Evolutionary conservation across 768 basidiomycete genomes (phyloP), one percentile per base, ranked within the genome.

Genomic region (Mycena alexandri): DNA sequence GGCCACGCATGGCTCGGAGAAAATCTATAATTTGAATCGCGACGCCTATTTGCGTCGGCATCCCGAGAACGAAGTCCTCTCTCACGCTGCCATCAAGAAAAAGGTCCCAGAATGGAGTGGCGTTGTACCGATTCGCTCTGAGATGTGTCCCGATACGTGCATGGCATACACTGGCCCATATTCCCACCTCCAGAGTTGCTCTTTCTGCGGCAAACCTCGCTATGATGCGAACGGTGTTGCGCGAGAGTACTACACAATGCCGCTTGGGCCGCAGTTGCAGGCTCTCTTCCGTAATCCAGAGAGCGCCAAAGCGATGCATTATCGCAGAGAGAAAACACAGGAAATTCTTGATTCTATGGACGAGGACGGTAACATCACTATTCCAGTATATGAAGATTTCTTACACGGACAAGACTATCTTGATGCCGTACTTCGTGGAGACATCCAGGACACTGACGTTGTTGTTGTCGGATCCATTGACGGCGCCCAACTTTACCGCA

Each of bases 371-470:
- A 24, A 56, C 11, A 12, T 56, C 0, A 3, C 24, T 0, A 56
- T 56, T n/a, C 24, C 41, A 3, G 16, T 56, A 24, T 70, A 5
- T 38, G 67, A 19, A 14, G 80, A 84, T 52, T 56, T 82, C 1
- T 75, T 71, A 21, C 65, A 70, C 56, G 82, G 82, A 0, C 21
- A 11, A 0, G 77, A 77, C 3, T 80, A 77, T 48, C 70, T 83
- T 3, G 56, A 74, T 3, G 68, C 72, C 38, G 71, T 73, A 8
- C 5, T 36, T n/a, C 13, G 55, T n/a, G 70, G 57, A 1, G 10
- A 36, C 5, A 78, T 85, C 73, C 76, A 10, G 9, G 24, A 47
- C 13, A 41, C 58, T 2, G 67, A 75, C 43, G 68, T 71, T 8
- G 46, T 75, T 0, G 33, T 77, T 8, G 42, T 72, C 25, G n/a